phyloP scores from a whole-genome alignment of 192 early-diverging fungal species.

The Thamnidium elegans region DNA sequence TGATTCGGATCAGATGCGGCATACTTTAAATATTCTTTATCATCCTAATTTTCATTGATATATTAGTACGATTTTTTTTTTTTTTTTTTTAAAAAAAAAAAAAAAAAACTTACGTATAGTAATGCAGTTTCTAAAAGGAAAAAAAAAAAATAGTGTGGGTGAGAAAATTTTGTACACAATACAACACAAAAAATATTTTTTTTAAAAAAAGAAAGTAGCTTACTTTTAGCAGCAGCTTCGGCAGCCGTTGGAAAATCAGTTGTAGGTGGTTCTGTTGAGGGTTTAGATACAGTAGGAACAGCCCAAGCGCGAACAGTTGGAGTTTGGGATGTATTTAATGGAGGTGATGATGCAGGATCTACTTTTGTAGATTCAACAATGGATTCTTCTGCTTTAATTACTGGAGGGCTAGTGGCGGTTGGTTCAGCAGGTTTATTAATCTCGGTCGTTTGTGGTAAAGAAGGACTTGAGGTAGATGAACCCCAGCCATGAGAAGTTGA shows the following conservation, averaged over 20 bases:
- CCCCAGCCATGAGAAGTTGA: slow-evolving; percentile 29
- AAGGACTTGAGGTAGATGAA: slow-evolving; percentile 15
- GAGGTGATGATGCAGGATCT: not conserved
- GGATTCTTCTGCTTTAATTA: not conserved
- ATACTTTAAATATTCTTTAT: slow-evolving; percentile 14
- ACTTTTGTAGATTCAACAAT: not conserved
- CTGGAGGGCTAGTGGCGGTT: not conserved
- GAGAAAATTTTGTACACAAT: not conserved
- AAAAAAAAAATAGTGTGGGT: slow-evolving; percentile 6
- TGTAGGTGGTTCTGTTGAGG: not conserved
- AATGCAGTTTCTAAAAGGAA: not conserved
- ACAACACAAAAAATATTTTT: not conserved
- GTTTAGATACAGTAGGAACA: slow-evolving; percentile 11
- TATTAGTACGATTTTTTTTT: not conserved
- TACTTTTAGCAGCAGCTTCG: slow-evolving; percentile 7
- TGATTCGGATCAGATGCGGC: slow-evolving; percentile 14
- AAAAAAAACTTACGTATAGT: not conserved
- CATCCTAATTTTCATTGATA: slow-evolving; percentile 2
- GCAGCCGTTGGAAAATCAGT: slow-evolving; percentile 12
- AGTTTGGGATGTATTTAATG: not conserved
- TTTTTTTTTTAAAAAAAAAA: not conserved
- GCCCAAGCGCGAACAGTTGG: slow-evolving; percentile 16
- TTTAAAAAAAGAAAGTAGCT: not conserved
- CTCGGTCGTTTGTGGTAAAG: not conserved
- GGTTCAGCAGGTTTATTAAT: not conserved